Base-by-base conservation (phyloP, 257 asterid genomes). In the Cinchona pubescens region DNA sequence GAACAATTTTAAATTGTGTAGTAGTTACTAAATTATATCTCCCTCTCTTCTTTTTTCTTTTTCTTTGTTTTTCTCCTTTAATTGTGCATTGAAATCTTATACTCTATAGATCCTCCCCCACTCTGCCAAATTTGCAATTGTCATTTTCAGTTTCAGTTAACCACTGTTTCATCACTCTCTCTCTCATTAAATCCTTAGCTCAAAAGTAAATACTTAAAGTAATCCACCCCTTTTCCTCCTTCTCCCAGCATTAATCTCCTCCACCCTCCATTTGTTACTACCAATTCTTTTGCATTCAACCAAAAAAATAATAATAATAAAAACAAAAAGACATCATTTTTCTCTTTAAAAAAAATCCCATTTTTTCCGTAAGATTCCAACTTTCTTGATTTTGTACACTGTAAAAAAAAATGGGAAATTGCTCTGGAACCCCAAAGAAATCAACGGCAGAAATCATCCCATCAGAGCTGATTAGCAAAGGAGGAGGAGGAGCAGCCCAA, bases 361-460 rank as follows among this genome's bases (percentile, higher is more conserved):
- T 38, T 29, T 21, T 51, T 58, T 62, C 38, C 14, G 42, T 10
- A 65, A 61, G 16, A 73, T 66, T 13, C 59, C 29, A 32, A 21
- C 75, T 38, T 48, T 59, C 56, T 70, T 62, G 46, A 73, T 74
- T 76, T 42, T 66, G 37, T 75, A 76, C 56, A n/a, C n/a, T 60
- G 18, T 64, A 40, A 43, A 46, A 45, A 61, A 66, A 38, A n/a
- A 94, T 94, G 99, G 97, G 99, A 56, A 94, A 88, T 78, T 94
- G 98, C 73, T 69, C 80, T 0, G 86, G 73, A 32, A 59, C 84
- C 10, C 82, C 87, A 45, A 87, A 81, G 46, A 87, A 92, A 75
- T 88, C 96, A 19, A 76, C 91, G 80, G 89, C 95, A 64, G 97
- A 88, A 84, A 94, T 92, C 45, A 83, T 93, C 79, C 97, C 97